phyloP scores from a whole-genome alignment of 805 yeast species.

The Groenewaldozyma tartarivorans region DNA sequence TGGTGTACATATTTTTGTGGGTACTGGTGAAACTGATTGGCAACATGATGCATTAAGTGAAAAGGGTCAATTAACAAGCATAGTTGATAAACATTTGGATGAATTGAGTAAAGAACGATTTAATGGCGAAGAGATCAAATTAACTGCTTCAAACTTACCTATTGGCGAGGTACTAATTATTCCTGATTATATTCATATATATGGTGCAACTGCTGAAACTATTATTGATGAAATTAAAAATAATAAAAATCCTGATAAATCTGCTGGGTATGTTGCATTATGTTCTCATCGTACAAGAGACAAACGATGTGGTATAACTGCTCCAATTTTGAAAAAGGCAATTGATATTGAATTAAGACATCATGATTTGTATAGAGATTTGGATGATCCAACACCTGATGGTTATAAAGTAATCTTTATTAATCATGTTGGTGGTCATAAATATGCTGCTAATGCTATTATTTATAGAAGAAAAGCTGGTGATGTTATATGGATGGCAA shows the following conservation, averaged over 20 bases:
- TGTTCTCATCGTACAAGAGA: constrained; percentile 92
- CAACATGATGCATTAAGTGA: constrained; percentile 55
- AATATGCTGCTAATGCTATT: constrained; percentile 81
- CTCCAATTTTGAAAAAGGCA: constrained; percentile 78
- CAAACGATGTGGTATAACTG: constrained; percentile 87
- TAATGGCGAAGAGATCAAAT: constrained; percentile 5
- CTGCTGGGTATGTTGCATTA: constrained; percentile 41
- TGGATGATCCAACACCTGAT: constrained; percentile 55
- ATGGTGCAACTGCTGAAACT: constrained; percentile 36
- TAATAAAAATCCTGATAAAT: constrained; percentile 26
- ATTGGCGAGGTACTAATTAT: constrained; percentile 39
- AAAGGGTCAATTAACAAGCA: constrained; percentile 27
- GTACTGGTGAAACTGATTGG: constrained; percentile 87
- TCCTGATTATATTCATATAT: constrained; percentile 69
- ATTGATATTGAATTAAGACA: constrained; percentile 67
- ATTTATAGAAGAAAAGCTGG: constrained; percentile 58
- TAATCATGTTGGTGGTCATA: constrained; percentile 95
- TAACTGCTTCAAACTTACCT: constrained; percentile 2
- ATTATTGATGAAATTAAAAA: constrained; percentile 35
- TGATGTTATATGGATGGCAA: constrained; percentile 80
- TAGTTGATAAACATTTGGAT: constrained; percentile 5
- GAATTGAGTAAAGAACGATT: neutral
- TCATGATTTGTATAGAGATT: constrained; percentile 66
- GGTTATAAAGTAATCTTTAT: constrained; percentile 66
- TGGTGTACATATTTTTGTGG: constrained; percentile 63